Percentiles rank a stretch among this genome's conserved stretches.
phyloP scores from a whole-genome alignment of 306 rosid genomes.

The Rubus idaeus region DNA sequence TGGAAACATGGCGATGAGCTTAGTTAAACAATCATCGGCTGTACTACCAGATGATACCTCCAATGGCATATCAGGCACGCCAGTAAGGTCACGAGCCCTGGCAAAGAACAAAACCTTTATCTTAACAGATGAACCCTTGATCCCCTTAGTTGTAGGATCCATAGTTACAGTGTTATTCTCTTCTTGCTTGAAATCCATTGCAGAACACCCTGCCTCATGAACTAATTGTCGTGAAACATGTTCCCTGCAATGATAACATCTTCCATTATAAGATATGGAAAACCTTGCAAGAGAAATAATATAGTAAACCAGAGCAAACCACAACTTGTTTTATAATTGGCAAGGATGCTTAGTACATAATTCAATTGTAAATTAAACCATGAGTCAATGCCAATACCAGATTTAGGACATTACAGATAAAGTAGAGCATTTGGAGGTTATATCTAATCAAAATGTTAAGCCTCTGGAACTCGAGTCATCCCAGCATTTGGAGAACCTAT shows the following conservation, averaged over 20 bases:
- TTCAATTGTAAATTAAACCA: background rate
- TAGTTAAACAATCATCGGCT: constrained; percentile 61
- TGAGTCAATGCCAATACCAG: background rate
- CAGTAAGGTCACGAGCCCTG: constrained; percentile 79
- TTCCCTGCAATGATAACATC: constrained; percentile 9
- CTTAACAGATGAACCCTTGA: constrained; percentile 37
- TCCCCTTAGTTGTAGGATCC: constrained; percentile 19
- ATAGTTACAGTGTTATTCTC: constrained; percentile 11
- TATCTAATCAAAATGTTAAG: background rate
- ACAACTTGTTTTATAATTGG: background rate
- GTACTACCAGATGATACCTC: constrained; percentile 78
- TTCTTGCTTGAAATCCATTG: constrained; percentile 11
- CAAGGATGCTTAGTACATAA: background rate
- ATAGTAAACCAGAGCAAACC: background rate
- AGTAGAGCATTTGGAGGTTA: background rate
- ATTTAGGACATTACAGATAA: background rate
- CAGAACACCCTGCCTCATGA: constrained; percentile 10
- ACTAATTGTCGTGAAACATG: background rate
- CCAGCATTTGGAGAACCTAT: background rate
- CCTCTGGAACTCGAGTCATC: background rate
- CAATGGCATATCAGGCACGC: constrained; percentile 57
- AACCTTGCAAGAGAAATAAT: background rate
- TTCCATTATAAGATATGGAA: background rate
- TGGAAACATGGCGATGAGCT: constrained; percentile 62
- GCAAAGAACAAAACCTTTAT: constrained; percentile 81